Base-by-base conservation (phyloP, 257 asterid genomes). In the Solanum chilense region DNA sequence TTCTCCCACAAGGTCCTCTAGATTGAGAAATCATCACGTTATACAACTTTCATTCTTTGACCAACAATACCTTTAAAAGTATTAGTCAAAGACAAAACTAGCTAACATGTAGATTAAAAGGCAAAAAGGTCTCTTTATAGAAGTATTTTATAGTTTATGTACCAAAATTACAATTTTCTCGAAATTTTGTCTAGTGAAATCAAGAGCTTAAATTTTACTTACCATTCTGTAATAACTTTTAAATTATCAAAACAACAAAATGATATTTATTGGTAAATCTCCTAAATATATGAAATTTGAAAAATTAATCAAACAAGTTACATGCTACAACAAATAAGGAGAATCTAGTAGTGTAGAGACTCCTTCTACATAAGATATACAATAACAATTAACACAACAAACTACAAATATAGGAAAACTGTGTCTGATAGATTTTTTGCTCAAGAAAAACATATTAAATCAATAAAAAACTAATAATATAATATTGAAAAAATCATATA, bases 1-100 rank as follows among this genome's bases (percentile, higher is more conserved):
- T 35, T 77, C 16, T 86, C 9, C 88, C 31, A 41, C 23, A 52
- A 70, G 41, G 84, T 77, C 77, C 86, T 83, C 88, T 86, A 89
- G 89, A 88, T 91, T 84, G 93, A 88, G 84, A 91, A 89, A 86
- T 81, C 77, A 91, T 85, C 87, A 82, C 89, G 71, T 85, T 83
- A 42, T 83, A 42, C 88, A 70, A 71, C 77, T 74, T 82, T 35
- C 86, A 44, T 85, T 66, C 88, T 89, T 91, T 91, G 93, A 91
- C 93, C 83, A 88, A 31, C 25, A 75, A 84, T 45, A 41, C 29
- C 87, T 31, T 70, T 21, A 71, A 88, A 64, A 14, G 69, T 56
- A 64, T 71, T 78, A 87, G 45, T 60, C 37, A 76, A 87, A 75
- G 49, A 73, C 88, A 84, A 84, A 84, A 29, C 66, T 80, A 47